Evolutionary conservation across 805 yeast species (phyloP), one percentile per base, ranked within the genome.

Genomic region (Debaryomyces maramus): DNA sequence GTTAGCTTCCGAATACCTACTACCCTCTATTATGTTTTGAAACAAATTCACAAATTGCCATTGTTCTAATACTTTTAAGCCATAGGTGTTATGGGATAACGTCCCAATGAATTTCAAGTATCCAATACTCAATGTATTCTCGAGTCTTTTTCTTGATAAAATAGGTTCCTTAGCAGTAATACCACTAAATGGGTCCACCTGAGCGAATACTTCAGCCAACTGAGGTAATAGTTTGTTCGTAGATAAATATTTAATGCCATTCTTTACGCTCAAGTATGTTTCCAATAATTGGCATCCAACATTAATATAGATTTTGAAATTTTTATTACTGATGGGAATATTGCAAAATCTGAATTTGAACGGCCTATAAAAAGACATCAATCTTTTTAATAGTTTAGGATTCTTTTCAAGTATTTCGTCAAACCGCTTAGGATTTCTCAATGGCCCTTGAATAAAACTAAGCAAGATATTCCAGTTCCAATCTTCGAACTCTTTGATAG

Each of bases 281-380:
- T 76, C 81, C 48, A 93, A 67, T 23, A 93, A 72, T 35, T 79
- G 85, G 51, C 89, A 79, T 0, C 97, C 98, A 3, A 85, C 82
- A 36, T 70, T 74, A 9, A 86, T 75, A 48, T 81, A 87, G 44
- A 75, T 72, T 18, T 71, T 73, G n/a, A 16, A 73, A 22, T 44
- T 35, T 21, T 43, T 77, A 65, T 33, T 80, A 64, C 6, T 85
- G 70, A 50, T 42, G 5, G 60, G 46, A 7, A 65, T 46, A 18
- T 60, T 61, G 34, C 70, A 63, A 60, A 89, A 91, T 40, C 97
- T 69, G 52, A 83, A 80, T 61, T 95, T 90, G 65, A 90, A 85
- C 0, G 99, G 99, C 39, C 98, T 72, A 57, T 81, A 91, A 57
- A 91, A 93, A 2, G 96, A 86, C 51, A 90, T 60, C 18, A 93